Base-by-base conservation (phyloP, 2,329 filamentous ascomycete genomes). In the Penicillium glabrum region DNA sequence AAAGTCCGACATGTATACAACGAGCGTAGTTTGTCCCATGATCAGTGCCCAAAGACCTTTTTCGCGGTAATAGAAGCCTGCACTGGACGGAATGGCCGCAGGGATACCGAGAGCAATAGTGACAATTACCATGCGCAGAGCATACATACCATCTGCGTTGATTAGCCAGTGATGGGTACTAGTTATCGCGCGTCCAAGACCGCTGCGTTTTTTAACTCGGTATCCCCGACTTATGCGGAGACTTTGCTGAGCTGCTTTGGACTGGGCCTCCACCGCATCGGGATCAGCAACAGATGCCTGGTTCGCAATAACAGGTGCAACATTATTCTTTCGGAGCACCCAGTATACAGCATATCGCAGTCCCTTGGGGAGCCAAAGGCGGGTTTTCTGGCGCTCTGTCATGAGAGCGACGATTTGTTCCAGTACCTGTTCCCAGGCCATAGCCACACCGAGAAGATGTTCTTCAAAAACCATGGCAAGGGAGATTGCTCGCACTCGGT, bases 31-130 rank as follows among this genome's bases (percentile, higher is more conserved):
- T 60, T 83, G 81, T 0, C 75, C 80, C 67, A 80, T 83, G 43
- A 83, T 82, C 9, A 83, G 65, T 0, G 72, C 79, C 81, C 81
- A 83, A 0, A 83, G 69, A 0, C 81, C 80, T 61, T 81, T 82
- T 54, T 83, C 75, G 3, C 80, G 74, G 49, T 81, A 83, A 59
- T 76, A 82, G 62, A 83, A 83, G 1, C 78, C 80, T 0, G 80
- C 75, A 1, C 73, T 74, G 26, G 67, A 63, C 0, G 78, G 76
- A 3, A 83, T 69, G 0, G 72, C 71, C 0, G 76, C 73, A 0
- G 80, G 77, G 5, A 83, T 75, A 0, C 69, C 65, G 0, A 75
- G 67, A 0, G 75, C 79, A 11, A 83, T 67, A 0, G 80, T 82
- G 0, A 80, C 77, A 7, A 77, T 59, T 0, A 82, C 78, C 69